A percentile compares a stretch with the other conserved stretches of the same genome.
These are phyloP conservation scores for Acacia melanoxylon DNA, from an alignment of 306 rosid genomes.

Conservation along the genomic window DNA sequence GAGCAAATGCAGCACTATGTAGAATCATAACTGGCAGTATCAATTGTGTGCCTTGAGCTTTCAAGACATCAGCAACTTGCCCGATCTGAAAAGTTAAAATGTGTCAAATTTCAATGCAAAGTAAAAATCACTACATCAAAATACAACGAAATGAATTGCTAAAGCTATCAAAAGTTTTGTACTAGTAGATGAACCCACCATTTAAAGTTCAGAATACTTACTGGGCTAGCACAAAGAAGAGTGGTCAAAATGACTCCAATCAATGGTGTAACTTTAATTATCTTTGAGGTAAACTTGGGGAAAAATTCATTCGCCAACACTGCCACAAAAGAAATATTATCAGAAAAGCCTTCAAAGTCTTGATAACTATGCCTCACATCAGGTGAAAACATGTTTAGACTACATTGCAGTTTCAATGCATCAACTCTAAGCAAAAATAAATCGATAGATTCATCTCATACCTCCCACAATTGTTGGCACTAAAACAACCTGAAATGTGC, in stretches of 20 bases:
- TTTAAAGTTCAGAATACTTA: slow-evolving; percentile 42
- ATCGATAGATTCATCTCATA: slow-evolving; percentile 44
- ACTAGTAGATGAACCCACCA: neutral
- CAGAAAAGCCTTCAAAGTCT: slow-evolving; percentile 15
- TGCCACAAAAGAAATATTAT: slow-evolving; percentile 50
- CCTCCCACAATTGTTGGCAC: slow-evolving; percentile 92
- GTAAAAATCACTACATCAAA: slow-evolving; percentile 1
- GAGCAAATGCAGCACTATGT: slow-evolving; percentile 86
- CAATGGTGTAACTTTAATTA: slow-evolving; percentile 68
- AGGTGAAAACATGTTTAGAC: neutral
- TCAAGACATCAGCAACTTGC: slow-evolving; percentile 81
- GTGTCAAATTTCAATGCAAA: slow-evolving; percentile 26
- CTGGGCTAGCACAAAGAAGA: slow-evolving; percentile 93
- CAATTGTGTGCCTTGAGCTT: slow-evolving; percentile 81
- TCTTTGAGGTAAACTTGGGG: slow-evolving; percentile 91
- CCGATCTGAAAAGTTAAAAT: slow-evolving; percentile 67
- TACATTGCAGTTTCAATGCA: slow-evolving; percentile 8
- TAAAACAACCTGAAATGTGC: slow-evolving; percentile 97
- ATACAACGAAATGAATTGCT: slow-evolving; percentile 22
- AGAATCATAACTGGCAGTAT: slow-evolving; percentile 80
- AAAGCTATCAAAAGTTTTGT: slow-evolving; percentile 1
- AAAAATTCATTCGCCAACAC: slow-evolving; percentile 90
- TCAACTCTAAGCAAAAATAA: slow-evolving; percentile 3
- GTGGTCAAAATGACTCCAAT: slow-evolving; percentile 92
- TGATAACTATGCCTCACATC: slow-evolving; percentile 22